These are phyloP conservation scores for Nicotiana tomentosiformis DNA, from an alignment of 257 asterid species.

Conservation along the genomic window DNA sequence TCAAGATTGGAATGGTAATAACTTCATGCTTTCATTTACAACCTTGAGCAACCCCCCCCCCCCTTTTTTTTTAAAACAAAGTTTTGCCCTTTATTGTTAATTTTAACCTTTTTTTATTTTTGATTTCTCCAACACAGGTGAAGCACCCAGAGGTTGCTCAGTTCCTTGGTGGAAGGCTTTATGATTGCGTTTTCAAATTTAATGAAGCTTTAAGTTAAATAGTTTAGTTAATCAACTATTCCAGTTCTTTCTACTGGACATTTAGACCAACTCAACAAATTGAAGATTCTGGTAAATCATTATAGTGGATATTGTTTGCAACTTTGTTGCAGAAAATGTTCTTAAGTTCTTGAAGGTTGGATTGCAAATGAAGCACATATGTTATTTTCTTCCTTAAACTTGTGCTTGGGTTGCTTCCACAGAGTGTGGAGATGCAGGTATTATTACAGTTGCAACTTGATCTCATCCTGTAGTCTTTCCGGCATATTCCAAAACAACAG, in stretches of 20 bases:
- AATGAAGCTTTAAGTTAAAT: slow-evolving; percentile 26
- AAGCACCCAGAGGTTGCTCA: slow-evolving; percentile 96
- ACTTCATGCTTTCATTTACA: background rate
- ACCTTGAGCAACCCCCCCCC: background rate
- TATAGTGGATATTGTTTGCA: background rate
- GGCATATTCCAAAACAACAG: background rate
- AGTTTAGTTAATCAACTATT: background rate
- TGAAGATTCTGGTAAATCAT: background rate
- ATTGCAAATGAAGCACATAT: background rate
- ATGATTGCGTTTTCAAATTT: slow-evolving; percentile 92
- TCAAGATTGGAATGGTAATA: slow-evolving; percentile 90
- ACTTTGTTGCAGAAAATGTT: background rate
- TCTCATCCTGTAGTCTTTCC: background rate
- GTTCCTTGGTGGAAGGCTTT: slow-evolving; percentile 95
- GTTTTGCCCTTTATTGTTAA: background rate
- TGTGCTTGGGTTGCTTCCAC: background rate
- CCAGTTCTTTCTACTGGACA: background rate
- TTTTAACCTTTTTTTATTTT: background rate
- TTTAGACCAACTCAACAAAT: background rate
- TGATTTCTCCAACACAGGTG: slow-evolving; percentile 45
- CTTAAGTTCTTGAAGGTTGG: background rate
- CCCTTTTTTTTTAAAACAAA: no score
- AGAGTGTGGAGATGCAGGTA: background rate
- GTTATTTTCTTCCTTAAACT: background rate
- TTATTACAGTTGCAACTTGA: background rate